phyloP scores from a whole-genome alignment of 2,329 filamentous ascomycete species.

The Bipolaris zeicola region DNA sequence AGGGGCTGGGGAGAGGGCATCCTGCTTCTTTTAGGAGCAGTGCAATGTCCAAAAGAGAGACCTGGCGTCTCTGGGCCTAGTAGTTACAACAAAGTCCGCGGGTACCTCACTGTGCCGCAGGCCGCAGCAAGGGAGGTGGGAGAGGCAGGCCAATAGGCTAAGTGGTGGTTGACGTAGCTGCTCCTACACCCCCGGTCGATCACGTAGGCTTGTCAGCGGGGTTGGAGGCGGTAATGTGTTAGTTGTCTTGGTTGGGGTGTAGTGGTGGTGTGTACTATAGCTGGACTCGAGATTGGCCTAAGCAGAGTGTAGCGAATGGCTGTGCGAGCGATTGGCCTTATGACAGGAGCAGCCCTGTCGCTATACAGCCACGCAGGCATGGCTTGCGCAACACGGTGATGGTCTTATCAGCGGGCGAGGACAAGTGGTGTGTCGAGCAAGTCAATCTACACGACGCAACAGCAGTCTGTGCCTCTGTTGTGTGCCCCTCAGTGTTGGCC shows the following conservation, averaged over 20 bases:
- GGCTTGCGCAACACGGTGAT: constrained; percentile 20
- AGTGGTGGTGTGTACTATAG: constrained; percentile 18
- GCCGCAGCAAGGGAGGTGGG: constrained; percentile 15
- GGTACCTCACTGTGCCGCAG: constrained; percentile 13
- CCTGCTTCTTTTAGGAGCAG: constrained; percentile 3
- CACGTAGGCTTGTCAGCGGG: constrained; percentile 30
- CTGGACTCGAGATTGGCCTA: constrained; percentile 34
- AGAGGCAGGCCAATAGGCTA: constrained; percentile 17
- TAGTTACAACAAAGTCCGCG: constrained; percentile 10
- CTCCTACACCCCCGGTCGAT: constrained; percentile 26
- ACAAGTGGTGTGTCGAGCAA: constrained; percentile 1
- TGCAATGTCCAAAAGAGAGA: constrained; percentile 11
- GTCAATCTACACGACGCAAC: constrained; percentile 37
- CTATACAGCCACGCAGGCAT: constrained; percentile 27
- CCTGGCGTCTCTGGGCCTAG: constrained; percentile 3
- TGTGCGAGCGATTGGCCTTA: constrained; percentile 35
- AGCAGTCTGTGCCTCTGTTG: constrained; percentile 15
- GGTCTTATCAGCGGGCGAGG: constrained; percentile 16
- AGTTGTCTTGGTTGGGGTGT: constrained; percentile 5
- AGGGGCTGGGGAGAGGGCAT: constrained; percentile 14
- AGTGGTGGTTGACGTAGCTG: constrained; percentile 13
- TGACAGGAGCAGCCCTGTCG: constrained; percentile 29
- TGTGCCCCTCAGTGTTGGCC: background rate
- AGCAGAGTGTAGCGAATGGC: constrained; percentile 33
- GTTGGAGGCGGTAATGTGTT: constrained; percentile 23